Conservation (phyloP, 2,329 filamentous ascomycete species). For the Monilinia fructigena region DNA sequence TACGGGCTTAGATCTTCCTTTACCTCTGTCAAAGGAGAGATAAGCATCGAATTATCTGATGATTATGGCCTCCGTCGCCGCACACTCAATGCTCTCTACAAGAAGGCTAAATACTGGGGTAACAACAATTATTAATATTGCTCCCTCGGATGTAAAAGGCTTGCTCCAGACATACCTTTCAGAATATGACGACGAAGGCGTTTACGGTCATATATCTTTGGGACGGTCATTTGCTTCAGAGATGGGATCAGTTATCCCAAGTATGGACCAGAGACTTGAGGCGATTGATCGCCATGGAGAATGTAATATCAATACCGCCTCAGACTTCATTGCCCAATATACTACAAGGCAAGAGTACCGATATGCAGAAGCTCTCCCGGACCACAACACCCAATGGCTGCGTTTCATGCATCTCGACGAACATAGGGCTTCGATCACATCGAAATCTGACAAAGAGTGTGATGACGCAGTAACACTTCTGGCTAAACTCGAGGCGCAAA, state of each 20-base stretch:
- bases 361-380: constrained; percentile 73
- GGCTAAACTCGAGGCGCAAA: constrained; percentile 68
- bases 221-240: constrained; percentile 93
- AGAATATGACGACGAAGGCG: constrained; percentile 86
- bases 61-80: constrained; percentile 78
- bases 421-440: constrained; percentile 44
- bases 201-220: constrained; percentile 87
- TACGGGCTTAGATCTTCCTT: constrained; percentile 86
- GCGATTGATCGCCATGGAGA: constrained; percentile 76
- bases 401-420: constrained; percentile 56
- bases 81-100: constrained; percentile 76
- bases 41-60: constrained; percentile 89
- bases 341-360: constrained; percentile 95
- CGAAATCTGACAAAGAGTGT: constrained; percentile 54
- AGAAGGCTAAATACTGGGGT: constrained; percentile 82
- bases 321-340: constrained; percentile 95
- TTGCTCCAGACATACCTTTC: constrained; percentile 94
- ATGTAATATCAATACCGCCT: constrained; percentile 81
- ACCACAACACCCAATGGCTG: constrained; percentile 65
- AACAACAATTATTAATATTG: constrained; percentile 72
- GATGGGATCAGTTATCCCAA: constrained; percentile 82
- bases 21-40: constrained; percentile 71
- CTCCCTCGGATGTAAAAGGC: constrained; percentile 91
- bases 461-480: constrained; percentile 64
- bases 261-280: constrained; percentile 79